Evolutionary conservation across 2,329 filamentous ascomycete genomes (phyloP).

Genomic region (Didymella segeticola): DNA sequence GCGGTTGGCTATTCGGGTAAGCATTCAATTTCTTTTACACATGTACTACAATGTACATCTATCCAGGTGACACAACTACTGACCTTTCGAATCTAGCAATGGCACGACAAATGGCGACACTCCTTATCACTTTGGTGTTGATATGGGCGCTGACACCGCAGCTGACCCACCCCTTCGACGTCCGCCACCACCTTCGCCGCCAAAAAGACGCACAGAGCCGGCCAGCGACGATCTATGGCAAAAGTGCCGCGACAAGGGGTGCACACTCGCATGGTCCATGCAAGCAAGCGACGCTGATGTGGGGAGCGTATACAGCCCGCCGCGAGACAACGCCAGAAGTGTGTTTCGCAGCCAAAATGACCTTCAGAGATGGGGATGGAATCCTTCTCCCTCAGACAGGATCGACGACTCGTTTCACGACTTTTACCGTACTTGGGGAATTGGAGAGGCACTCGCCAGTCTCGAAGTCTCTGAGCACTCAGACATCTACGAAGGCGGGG

Average conservation of each 20-base stretch:
- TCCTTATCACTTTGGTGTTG: not conserved
- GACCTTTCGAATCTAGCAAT: not conserved
- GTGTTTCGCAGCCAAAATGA: conserved; percentile 10
- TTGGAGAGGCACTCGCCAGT: conserved; percentile 21
- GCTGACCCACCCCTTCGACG: conserved; percentile 7
- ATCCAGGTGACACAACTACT: not conserved
- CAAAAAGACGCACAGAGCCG: conserved; percentile 8
- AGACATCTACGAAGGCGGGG: conserved; percentile 20
- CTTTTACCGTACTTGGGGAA: conserved; percentile 23
- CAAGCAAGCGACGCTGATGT: conserved; percentile 13
- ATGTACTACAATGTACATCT: not conserved
- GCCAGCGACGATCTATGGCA: conserved; percentile 18
- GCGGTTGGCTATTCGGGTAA: not conserved
- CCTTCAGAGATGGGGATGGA: conserved; percentile 22
- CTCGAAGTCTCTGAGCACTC: conserved; percentile 21
- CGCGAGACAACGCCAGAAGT: conserved; percentile 12
- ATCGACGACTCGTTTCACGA: conserved; percentile 12
- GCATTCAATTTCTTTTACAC: not conserved
- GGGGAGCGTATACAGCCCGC: conserved; percentile 15
- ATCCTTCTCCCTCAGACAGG: not conserved
- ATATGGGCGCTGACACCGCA: not conserved
- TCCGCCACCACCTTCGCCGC: conserved; percentile 15
- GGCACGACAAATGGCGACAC: not conserved
- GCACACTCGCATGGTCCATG: conserved; percentile 22
- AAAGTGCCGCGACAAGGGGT: conserved; percentile 20